Conservation (phyloP, 73 alveolate species). For the Breviolum minutum region DNA sequence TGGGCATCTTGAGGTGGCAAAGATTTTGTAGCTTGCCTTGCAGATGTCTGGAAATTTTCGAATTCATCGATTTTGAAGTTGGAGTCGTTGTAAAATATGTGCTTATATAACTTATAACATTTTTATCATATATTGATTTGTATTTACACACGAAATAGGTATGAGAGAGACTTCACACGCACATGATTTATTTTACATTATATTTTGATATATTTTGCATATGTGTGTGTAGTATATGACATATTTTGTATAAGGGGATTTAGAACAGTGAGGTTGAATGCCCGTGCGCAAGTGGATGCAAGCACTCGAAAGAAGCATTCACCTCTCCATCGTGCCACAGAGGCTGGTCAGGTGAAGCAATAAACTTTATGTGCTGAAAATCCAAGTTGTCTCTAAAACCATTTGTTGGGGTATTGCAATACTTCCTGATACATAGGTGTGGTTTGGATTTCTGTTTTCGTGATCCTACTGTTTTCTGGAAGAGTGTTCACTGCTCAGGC, state of each 20-base stretch:
- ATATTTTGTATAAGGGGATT: not conserved
- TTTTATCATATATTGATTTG: no score
- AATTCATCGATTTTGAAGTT: not conserved
- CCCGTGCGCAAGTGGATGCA: conserved; percentile 43
- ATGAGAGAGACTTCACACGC: no score
- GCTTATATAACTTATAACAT: no score
- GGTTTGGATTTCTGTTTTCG: not conserved
- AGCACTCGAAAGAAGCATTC: not conserved
- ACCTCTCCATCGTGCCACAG: conserved; percentile 52
- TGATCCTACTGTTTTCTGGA: not conserved
- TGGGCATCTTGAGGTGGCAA: conserved; percentile 27
- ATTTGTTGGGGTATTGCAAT: no score
- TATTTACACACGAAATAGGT: no score
- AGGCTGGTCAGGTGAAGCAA: not conserved
- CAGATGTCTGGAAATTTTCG: not conserved
- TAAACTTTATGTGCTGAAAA: no score
- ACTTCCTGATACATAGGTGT: not conserved
- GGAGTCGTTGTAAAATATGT: no score
- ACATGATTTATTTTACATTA: not conserved
- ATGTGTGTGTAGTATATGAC: not conserved
- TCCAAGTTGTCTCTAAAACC: no score
- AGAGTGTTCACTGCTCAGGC: not conserved
- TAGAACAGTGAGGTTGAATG: not conserved
- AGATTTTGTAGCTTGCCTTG: not conserved
- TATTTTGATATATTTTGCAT: not conserved